Evolutionary conservation across 1,284 basidiomycete genomes (phyloP), one percentile per base, ranked within the genome.

Genomic region (Waitea zeae): DNA sequence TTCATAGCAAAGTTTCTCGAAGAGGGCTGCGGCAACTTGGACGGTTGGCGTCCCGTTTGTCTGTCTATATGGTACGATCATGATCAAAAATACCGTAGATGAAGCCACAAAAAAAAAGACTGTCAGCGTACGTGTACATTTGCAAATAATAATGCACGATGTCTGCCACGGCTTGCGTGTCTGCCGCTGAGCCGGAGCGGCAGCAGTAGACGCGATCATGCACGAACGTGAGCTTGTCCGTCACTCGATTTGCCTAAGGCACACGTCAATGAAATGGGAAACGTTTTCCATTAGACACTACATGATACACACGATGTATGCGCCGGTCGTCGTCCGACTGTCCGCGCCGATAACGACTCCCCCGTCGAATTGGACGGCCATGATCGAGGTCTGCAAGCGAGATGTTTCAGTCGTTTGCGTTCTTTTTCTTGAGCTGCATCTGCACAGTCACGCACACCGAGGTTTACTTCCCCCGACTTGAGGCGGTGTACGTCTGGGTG

Each of bases 171-270:
- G 93, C 90, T 57, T 95, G 93, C 1, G 93, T 99, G 56, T 99
- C 93, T 30, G 93, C 95, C 33, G 95, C 92, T 38, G 90, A 96
- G 34, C 93, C 93, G 35, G 89, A 95, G 42, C 93, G 82, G 70
- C 93, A 98, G 59, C 93, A 98, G 63, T 98, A 98, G 59, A 97
- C 86, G 43, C 90, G 87, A 59, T 98, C 95, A 54, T 96, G 88
- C 44, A 98, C 70, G 54, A 90, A 78, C 3, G 93, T 98, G 39
- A 98, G 70, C 61, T 98, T 98, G 70, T 98, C 93, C 15, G 93
- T 98, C 20, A 98, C 95, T 55, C 93, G 81, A 56, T 98, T 98
- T 34, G 92, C 92, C 82, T 88, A 39, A 9, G 34, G 36, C 6
- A 19, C 5, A 12, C n/a, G 19, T 17, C 13, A n/a, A 11, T 12